Base-by-base conservation (phyloP, 2,329 filamentous ascomycete genomes). In the Xylariaceae sp. region DNA sequence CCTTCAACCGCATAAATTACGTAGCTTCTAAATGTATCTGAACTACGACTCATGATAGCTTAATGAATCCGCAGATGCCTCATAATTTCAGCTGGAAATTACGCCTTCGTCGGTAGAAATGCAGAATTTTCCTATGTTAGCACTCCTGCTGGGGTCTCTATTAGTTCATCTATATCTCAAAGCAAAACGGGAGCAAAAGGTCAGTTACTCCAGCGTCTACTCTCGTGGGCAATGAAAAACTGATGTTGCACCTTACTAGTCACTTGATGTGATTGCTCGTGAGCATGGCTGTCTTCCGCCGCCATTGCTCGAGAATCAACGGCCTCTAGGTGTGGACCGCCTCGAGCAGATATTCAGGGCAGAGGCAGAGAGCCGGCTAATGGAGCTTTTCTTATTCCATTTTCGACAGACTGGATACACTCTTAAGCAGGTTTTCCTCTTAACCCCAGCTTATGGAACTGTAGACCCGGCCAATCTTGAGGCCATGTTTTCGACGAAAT, bases 391-490 rank as follows among this genome's bases (percentile, higher is more conserved):
- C 24, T 18, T 60, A 1, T 58, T 58, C 51, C 55, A 60, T 30
- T 60, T 58, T 29, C 40, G 51, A 29, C 51, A 55, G 46, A 55
- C 51, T 21, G 58, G 58, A 29, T 60, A 58, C 30, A 60, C 58
- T n/a, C 15, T 56, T 11, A 55, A 60, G 32, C 55, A 60, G 24
- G 41, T 50, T 10, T 58, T 60, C 30, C 32, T 60, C 9, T 8
- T 42, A 23, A 58, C 44, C 8, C 52, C 55, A n/a, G 58, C 58
- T 5, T 58, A 56, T 43, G 55, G 58, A 15, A 64, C 64, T 5
- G 59, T 63, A 10, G 64, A 66, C 9, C 60, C 64, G 1, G 61
- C 56, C 10, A 64, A 63, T 27, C 59, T 66, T 15, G 59, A 65
- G 44, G 26, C 54, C 8, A 51, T 65, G 2, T 48, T 64, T 7